phyloP scores from a whole-genome alignment of 306 rosid genomes.

The Quercus suber region DNA sequence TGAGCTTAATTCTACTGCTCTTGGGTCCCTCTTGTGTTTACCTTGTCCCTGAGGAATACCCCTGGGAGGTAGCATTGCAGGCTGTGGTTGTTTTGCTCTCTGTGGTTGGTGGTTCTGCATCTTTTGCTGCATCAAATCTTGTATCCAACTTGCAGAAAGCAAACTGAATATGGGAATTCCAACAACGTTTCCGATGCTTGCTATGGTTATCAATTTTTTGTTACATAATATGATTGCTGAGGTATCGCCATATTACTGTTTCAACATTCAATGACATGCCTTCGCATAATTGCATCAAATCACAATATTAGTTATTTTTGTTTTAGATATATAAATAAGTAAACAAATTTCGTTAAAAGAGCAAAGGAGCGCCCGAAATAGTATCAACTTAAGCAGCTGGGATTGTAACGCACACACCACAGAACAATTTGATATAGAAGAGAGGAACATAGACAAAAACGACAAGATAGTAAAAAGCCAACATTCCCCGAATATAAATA shows the following conservation, averaged over 20 bases:
- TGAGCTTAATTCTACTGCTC: constrained; percentile 60
- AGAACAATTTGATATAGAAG: background rate
- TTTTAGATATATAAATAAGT: background rate
- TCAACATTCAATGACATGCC: too few relatives aligned
- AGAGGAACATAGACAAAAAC: background rate
- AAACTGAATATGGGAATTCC: constrained; percentile 19
- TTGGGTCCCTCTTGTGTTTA: constrained; percentile 74
- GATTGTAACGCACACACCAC: background rate
- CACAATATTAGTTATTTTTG: background rate
- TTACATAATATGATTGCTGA: background rate
- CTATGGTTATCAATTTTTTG: background rate
- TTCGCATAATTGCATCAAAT: too few relatives aligned
- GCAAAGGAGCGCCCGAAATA: too few relatives aligned
- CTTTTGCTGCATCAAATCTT: constrained; percentile 80
- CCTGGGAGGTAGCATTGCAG: constrained; percentile 55
- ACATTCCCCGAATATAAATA: background rate
- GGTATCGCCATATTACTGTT: background rate
- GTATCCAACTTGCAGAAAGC: constrained; percentile 81
- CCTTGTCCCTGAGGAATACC: constrained; percentile 78
- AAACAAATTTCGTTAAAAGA: too few relatives aligned
- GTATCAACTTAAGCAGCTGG: background rate
- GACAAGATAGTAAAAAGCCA: background rate
- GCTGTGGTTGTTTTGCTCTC: constrained; percentile 46
- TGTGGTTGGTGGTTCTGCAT: constrained; percentile 74
- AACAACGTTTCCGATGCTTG: background rate